Base-by-base conservation (phyloP, 2,329 filamentous ascomycete species). In the Neonectria magnoliae region DNA sequence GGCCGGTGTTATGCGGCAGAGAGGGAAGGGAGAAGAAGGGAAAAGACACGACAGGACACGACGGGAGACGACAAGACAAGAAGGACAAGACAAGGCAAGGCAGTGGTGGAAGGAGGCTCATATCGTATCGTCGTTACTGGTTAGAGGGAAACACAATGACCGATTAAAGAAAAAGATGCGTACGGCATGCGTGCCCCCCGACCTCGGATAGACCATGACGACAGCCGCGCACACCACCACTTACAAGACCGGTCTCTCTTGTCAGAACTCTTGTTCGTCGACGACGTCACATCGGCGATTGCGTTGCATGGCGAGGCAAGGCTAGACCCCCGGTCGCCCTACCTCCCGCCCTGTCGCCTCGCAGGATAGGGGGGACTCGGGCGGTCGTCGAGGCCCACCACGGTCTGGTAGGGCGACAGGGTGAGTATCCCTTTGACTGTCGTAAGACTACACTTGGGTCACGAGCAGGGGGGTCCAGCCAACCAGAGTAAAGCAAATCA, bases 291-390 rank as follows among this genome's bases (percentile, higher is more conserved):
- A 47, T 57, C 54, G 54, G 45, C 60, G 60, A 57, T 62, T 62
- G 60, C 54, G 54, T 53, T 62, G 54, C 60, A 62, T 62, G 48
- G 27, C 16, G 11, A 33, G 27, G 48, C 48, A 45, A 45, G 42
- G 42, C 33, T 31, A 31, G 38, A 36, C 57, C 33, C 36, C 59
- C 16, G 25, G n/a, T 13, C n/a, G 16, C 48, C 42, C 27, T 55
- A 55, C 48, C 60, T 63, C 60, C 60, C 60, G 60, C 42, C 55
- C 55, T 58, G 13, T 36, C 33, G 33, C 33, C 33, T 20, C 50
- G 61, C 61, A 59, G 61, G 56, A 64, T 52, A 56, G 44, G 55
- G 55, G 25, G 56, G 42, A 59, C 61, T 51, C 55, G 61, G 56
- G 55, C 61, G 56, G 56, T 48, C 42, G 56, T 51, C 29, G 50